Base-by-base conservation (phyloP, 1,284 basidiomycete species). In the Trichosporon coremiiforme region DNA sequence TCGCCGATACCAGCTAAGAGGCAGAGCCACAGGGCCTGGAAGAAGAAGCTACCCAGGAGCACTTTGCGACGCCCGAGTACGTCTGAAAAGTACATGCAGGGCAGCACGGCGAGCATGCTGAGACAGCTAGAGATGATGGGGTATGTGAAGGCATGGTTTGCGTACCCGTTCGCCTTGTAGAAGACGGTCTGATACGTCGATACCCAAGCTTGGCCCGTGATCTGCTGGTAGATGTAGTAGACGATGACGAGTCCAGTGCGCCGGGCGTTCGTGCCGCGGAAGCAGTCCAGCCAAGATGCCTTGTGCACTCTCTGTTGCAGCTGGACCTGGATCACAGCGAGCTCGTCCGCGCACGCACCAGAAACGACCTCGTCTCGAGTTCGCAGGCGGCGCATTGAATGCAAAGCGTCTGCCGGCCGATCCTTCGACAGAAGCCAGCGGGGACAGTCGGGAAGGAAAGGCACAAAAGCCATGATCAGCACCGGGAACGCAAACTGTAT, bases 371-470 rank as follows among this genome's bases (percentile, higher is more conserved):
- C 63, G 3, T 64, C 38, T 25, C 15, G 35, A 17, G 63, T 38
- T 25, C 63, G 63, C 22, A 64, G 36, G 20, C 63, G 63, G 9
- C 33, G 22, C 36, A 64, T 20, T 0, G 63, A 22, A 17, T 22
- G n/a, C 63, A 64, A 22, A 5, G 63, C 63, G 8, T 64, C 36
- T 2, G 10, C 36, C 4, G 22, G 35, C 38, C 71, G 64, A 50
- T 71, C 76, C 60, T 74, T 73, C 50, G 71, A 72, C 64, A 75
- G 60, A 13, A 77, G 73, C 73, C 75, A 77, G 29, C 71, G 66
- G 22, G 73, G 73, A 65, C 15, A 65, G 47, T 71, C 70, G 33
- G 72, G 72, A 17, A 73, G 29, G 60, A 71, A 69, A 17, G 57
- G 64, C 33, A 70, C 62, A n/a, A 65, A 66, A 8, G 35, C 12